Evolutionary conservation across 2,329 filamentous ascomycete species (phyloP).

Genomic region (Colletotrichum zoysiae): DNA sequence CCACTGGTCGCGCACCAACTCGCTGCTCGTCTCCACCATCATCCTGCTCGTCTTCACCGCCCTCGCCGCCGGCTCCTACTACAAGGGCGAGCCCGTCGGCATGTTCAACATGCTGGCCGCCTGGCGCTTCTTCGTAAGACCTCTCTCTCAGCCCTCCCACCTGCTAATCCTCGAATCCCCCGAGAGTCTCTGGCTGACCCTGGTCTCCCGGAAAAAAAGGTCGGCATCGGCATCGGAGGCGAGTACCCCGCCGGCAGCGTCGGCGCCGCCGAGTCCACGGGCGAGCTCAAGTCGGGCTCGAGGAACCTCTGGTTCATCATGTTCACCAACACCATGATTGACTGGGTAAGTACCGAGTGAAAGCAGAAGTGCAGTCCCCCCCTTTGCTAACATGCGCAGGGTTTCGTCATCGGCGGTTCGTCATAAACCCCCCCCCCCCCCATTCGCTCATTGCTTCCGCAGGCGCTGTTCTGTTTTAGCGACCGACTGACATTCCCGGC

Average conservation of each 20-base stretch:
- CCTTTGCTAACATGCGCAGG: conserved; percentile 49
- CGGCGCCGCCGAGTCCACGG: conserved; percentile 84
- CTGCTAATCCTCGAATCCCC: not conserved
- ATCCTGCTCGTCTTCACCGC: conserved; percentile 90
- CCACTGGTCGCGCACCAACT: conserved; percentile 86
- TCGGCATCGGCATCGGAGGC: conserved; percentile 51
- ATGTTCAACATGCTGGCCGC: conserved; percentile 83
- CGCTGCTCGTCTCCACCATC: conserved; percentile 82
- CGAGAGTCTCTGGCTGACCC: conserved; percentile 20
- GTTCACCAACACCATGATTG: conserved; percentile 90
- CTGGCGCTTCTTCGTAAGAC: conserved; percentile 83
- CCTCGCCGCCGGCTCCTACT: conserved; percentile 82
- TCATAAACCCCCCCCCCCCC: not conserved
- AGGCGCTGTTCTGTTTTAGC: too few relatives aligned
- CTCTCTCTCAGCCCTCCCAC: too few relatives aligned
- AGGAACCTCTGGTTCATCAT: conserved; percentile 93
- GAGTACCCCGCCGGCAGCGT: conserved; percentile 89
- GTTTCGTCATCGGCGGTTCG: conserved; percentile 83
- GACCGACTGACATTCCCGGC: not conserved
- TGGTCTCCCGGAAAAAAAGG: not conserved
- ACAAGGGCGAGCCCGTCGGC: conserved; percentile 74
- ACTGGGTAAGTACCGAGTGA: conserved; percentile 56
- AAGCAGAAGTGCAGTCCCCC: conserved; percentile 18
- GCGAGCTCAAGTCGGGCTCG: conserved; percentile 82
- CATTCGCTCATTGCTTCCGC: not conserved